Base-by-base conservation (phyloP, 148 eudicot genomes). In the Talinum fruticosum region DNA sequence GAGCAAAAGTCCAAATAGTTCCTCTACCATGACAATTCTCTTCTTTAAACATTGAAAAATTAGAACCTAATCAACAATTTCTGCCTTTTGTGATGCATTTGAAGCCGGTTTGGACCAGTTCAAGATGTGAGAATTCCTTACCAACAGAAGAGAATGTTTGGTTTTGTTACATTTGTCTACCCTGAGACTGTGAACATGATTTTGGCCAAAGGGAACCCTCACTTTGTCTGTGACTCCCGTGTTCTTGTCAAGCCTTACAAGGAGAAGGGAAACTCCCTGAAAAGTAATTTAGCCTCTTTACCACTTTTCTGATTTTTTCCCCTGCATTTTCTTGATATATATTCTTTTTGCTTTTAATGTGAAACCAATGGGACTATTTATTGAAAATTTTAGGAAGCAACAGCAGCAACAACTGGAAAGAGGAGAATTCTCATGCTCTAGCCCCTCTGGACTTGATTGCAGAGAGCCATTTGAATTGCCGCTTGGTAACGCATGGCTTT, bases 111-210 rank as follows among this genome's bases (percentile, higher is more conserved):
- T 83, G 98, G 97, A 83, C 98, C 97, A 29, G 98, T 95, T 38
- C 93, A 92, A 82, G 98, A 95, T 85, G 98, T 95, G 79, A 88
- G 98, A 82, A 95, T 95, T 33, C 98, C 98, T 19, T 92, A 90
- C 81, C 98, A 95, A 89, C 96, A 88, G 81, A 95, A 95, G 85
- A 85, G 97, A 74, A 95, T 95, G 98, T 95, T 95, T 89, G 98
- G 97, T 0, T 95, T 95, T 59, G 98, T 95, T 26, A 95, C 98
- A 5, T 95, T 95, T 76, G 79, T 89, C 21, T 89, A 88, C 67
- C 83, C 98, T 8, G 97, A 91, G 69, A 95, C 97, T 18, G 97
- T 95, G 70, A 92, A 86, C 84, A 71, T 82, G 71, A 95, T 95
- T 76, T 82, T 95, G 82, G 90, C 98, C 15, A 95, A 91, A 85